phyloP scores from a whole-genome alignment of 2,329 filamentous ascomycete species.

The Monosporascus sp. region DNA sequence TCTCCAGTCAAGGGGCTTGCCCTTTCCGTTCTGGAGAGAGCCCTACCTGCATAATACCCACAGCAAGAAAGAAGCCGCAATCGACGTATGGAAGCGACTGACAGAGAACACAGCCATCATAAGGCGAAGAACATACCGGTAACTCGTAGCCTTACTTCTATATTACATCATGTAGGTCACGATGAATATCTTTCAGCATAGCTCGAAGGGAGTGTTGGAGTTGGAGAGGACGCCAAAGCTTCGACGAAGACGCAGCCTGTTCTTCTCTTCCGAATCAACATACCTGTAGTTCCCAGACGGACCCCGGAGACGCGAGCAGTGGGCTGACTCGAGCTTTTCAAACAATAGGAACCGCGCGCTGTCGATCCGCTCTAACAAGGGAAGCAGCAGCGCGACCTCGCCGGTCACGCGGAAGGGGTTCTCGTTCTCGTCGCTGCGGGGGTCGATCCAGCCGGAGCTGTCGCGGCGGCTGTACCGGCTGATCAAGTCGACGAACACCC shows the following conservation, averaged over 20 bases:
- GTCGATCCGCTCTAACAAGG: constrained; percentile 31
- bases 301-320: neutral
- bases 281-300: neutral
- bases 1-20: neutral
- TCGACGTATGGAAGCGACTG: neutral
- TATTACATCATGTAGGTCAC: neutral
- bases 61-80: neutral
- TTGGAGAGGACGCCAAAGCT: neutral
- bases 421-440: constrained; percentile 80
- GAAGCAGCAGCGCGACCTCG: constrained; percentile 33
- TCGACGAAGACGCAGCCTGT: neutral
- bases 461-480: constrained; percentile 84
- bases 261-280: neutral
- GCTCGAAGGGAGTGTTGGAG: neutral
- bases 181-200: neutral
- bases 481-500: constrained; percentile 91
- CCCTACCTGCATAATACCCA: neutral
- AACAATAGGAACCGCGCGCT: constrained; percentile 23
- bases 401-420: constrained; percentile 60
- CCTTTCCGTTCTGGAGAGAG: neutral
- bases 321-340: constrained; percentile 8
- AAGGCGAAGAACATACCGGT: neutral
- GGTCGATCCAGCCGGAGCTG: constrained; percentile 78
- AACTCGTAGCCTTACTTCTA: neutral
- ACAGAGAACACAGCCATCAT: neutral